phyloP scores from a whole-genome alignment of 345 rosid genomes.

The Syzygium oleosum region DNA sequence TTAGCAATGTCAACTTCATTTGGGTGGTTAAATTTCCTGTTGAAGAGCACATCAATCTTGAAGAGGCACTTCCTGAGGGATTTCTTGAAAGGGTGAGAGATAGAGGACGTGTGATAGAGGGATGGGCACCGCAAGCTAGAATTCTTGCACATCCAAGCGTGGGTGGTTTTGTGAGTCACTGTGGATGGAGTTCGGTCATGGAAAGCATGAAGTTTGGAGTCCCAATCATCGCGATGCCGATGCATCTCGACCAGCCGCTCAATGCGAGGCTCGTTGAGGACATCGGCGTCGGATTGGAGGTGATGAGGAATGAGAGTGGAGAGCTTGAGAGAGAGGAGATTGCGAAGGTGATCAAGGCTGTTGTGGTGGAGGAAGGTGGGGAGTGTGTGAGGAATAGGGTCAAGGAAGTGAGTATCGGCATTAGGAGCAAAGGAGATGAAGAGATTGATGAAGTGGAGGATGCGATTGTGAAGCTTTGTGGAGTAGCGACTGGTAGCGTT shows the following conservation, averaged over 20 bases:
- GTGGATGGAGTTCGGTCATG: slow-evolving; percentile 23
- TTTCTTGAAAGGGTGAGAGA: slow-evolving; percentile 13
- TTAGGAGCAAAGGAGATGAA: background rate
- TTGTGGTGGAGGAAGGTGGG: slow-evolving; percentile 5
- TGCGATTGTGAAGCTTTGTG: background rate
- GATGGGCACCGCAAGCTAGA: slow-evolving; percentile 27
- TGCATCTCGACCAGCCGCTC: slow-evolving; percentile 16
- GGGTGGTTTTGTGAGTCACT: slow-evolving; percentile 23
- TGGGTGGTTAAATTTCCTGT: slow-evolving; percentile 20
- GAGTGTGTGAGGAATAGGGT: slow-evolving; percentile 1
- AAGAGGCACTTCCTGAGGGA: slow-evolving; percentile 19
- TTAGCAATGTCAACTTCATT: slow-evolving; percentile 20
- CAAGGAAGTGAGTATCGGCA: background rate
- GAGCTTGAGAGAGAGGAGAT: slow-evolving; percentile 8
- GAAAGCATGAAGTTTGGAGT: slow-evolving; percentile 18
- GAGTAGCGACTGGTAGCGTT: background rate
- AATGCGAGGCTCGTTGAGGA: slow-evolving; percentile 7
- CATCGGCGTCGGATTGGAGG: slow-evolving; percentile 6
- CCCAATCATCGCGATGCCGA: slow-evolving; percentile 18
- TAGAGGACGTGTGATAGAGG: slow-evolving; percentile 17
- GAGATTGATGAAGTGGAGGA: slow-evolving; percentile 1
- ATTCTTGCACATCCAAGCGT: slow-evolving; percentile 8
- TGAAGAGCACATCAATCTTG: slow-evolving; percentile 1
- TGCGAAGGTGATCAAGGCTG: slow-evolving; percentile 4
- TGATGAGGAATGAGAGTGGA: slow-evolving; percentile 1